A percentile compares a stretch with the other conserved stretches of the same genome.
Evolutionary conservation across 495 filamentous ascomycete species (phyloP).

Genomic region (Terfezia boudieri): DNA sequence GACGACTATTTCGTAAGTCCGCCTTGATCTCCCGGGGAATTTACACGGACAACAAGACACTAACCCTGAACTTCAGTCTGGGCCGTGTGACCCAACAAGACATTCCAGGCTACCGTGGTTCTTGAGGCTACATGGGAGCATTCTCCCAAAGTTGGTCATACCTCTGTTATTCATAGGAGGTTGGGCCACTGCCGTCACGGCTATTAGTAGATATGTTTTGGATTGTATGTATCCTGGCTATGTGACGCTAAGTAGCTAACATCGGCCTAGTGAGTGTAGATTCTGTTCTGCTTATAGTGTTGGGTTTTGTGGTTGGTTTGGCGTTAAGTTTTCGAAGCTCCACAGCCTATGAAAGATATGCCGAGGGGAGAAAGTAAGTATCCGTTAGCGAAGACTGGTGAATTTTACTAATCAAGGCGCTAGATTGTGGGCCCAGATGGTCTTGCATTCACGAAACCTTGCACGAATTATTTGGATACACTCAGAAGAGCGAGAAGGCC

Average conservation of each 20-base stretch:
- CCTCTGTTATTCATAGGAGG: constrained; percentile 41
- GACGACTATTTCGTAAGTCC: too few species aligned
- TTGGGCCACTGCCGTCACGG: constrained; percentile 51
- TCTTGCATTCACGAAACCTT: constrained; percentile 47
- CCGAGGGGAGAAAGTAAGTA: constrained; percentile 13
- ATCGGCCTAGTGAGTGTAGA: constrained; percentile 31
- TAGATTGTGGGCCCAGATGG: constrained; percentile 54
- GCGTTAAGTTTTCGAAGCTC: constrained; percentile 64
- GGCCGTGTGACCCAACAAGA: constrained; percentile 45
- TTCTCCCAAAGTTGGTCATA: constrained; percentile 58
- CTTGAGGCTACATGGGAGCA: constrained; percentile 57
- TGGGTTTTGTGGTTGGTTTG: constrained; percentile 76
- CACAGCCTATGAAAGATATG: constrained; percentile 59
- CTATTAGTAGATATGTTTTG: constrained; percentile 32
- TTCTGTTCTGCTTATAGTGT: constrained; percentile 54
- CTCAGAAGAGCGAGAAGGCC: constrained; percentile 39
- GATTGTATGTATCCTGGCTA: neutral
- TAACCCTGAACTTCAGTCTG: constrained; percentile 5
- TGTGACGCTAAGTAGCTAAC: neutral
- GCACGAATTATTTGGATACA: constrained; percentile 65
- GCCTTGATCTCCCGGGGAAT: too few species aligned
- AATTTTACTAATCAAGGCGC: constrained; percentile 28
- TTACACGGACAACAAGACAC: too few species aligned
- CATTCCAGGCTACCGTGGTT: constrained; percentile 71
- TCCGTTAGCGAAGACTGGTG: neutral